Evolutionary conservation across 257 asterid genomes (phyloP).

Genomic region (Plantago ovata): DNA sequence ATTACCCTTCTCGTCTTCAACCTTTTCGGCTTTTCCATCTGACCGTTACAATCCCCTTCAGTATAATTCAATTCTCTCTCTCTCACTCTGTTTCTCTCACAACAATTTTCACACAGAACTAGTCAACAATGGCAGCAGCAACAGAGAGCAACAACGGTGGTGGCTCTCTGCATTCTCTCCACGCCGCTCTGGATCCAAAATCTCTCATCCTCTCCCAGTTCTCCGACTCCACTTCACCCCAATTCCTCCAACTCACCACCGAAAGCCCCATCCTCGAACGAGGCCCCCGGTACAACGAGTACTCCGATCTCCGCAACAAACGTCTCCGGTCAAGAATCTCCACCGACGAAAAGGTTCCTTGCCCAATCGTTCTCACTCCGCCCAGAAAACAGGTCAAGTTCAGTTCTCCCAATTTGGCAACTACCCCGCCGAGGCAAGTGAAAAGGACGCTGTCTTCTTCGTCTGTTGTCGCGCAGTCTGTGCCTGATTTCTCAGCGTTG

Average conservation of each 20-base stretch:
- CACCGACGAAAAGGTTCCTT: slow-evolving; percentile 3
- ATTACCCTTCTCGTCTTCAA: not conserved
- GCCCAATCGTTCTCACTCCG: slow-evolving; percentile 46
- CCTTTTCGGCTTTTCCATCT: slow-evolving; percentile 33
- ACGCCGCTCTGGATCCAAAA: slow-evolving; percentile 55
- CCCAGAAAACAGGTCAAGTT: slow-evolving; percentile 71
- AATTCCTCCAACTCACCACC: slow-evolving; percentile 44
- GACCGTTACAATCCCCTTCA: slow-evolving; percentile 86
- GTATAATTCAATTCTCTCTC: no score
- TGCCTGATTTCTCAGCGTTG: slow-evolving; percentile 77
- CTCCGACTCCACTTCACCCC: slow-evolving; percentile 45
- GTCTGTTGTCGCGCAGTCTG: slow-evolving; percentile 59
- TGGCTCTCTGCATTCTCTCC: slow-evolving; percentile 37
- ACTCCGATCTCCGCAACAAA: slow-evolving; percentile 72
- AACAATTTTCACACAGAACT: not conserved
- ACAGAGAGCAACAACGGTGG: slow-evolving; percentile 27
- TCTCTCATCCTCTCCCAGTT: slow-evolving; percentile 61
- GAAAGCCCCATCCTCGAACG: slow-evolving; percentile 54
- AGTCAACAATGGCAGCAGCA: slow-evolving; percentile 53
- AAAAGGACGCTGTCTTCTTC: slow-evolving; percentile 43
- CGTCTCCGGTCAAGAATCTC: slow-evolving; percentile 38
- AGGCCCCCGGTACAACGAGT: slow-evolving; percentile 76
- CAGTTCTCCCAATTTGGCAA: slow-evolving; percentile 29
- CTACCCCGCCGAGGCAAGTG: slow-evolving; percentile 48
- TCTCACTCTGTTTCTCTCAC: no score